These are phyloP conservation scores for Plasmodium inui DNA, from an alignment of 169 alveolate genomes.

Conservation along the genomic window DNA sequence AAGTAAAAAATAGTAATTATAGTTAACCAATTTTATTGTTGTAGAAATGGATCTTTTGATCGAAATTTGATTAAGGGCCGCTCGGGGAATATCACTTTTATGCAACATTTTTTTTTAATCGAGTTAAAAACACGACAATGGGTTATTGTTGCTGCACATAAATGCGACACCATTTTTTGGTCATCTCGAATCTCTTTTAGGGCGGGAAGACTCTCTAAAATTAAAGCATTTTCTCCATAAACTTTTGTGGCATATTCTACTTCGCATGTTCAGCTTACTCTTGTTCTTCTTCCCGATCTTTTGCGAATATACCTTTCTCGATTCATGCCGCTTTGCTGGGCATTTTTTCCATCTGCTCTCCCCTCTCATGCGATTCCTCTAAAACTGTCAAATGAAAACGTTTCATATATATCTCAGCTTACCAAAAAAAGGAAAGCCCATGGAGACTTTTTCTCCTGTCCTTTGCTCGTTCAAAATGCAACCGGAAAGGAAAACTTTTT, in stretches of 20 bases:
- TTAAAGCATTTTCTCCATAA: neutral
- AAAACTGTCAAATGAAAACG: neutral
- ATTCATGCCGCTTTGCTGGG: neutral
- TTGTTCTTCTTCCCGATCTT: neutral
- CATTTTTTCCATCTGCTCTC: neutral
- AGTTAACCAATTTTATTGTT: constrained; percentile 3
- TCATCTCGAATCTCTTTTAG: neutral
- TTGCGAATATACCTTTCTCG: neutral
- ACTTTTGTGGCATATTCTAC: neutral
- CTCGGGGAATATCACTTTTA: neutral
- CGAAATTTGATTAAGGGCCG: neutral
- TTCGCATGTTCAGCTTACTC: neutral
- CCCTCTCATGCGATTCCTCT: neutral
- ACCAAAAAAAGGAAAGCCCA: neutral
- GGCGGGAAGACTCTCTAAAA: neutral
- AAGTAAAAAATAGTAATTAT: neutral
- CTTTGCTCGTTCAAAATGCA: neutral
- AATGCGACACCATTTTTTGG: neutral
- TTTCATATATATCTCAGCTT: neutral
- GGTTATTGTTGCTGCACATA: neutral
- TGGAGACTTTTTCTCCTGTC: neutral
- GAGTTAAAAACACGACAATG: neutral
- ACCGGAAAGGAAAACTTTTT: neutral
- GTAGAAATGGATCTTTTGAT: neutral
- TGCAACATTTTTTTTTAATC: neutral